Conservation (phyloP, 768 basidiomycete species). For the Termitomyces sp. region DNA sequence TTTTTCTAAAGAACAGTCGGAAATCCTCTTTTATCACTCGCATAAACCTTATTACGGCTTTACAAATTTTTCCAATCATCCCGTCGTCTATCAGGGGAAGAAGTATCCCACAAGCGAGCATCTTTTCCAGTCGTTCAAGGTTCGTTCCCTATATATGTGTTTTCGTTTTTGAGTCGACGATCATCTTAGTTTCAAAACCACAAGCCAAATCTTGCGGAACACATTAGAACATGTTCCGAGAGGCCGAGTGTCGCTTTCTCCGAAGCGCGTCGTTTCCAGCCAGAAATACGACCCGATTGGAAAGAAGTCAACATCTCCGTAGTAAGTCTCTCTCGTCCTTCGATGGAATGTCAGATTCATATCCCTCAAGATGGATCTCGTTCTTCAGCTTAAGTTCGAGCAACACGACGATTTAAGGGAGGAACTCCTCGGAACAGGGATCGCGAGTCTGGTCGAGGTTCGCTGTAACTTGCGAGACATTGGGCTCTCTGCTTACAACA, state of each 20-base stretch:
- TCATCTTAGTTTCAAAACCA: constrained; percentile 50
- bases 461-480: background rate
- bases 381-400: constrained; percentile 62
- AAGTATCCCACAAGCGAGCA: constrained; percentile 74
- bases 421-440: constrained; percentile 58
- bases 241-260: constrained; percentile 60
- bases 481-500: constrained; percentile 1
- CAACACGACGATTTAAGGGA: constrained; percentile 58
- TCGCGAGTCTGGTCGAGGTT: constrained; percentile 67
- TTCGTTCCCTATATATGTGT: constrained; percentile 16
- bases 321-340: constrained; percentile 25
- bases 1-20: constrained; percentile 21
- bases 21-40: constrained; percentile 61
- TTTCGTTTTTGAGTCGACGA: background rate
- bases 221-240: constrained; percentile 59
- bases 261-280: constrained; percentile 60
- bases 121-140: constrained; percentile 73
- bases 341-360: constrained; percentile 14
- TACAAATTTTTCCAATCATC: constrained; percentile 68
- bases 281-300: constrained; percentile 62
- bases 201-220: constrained; percentile 60
- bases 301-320: constrained; percentile 60
- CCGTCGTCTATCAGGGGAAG: constrained; percentile 55
- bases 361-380: constrained; percentile 50
- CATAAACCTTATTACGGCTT: constrained; percentile 62